These are phyloP conservation scores for Calonectria hawksworthii DNA, from an alignment of 2,329 filamentous ascomycete species.

Conservation along the genomic window DNA sequence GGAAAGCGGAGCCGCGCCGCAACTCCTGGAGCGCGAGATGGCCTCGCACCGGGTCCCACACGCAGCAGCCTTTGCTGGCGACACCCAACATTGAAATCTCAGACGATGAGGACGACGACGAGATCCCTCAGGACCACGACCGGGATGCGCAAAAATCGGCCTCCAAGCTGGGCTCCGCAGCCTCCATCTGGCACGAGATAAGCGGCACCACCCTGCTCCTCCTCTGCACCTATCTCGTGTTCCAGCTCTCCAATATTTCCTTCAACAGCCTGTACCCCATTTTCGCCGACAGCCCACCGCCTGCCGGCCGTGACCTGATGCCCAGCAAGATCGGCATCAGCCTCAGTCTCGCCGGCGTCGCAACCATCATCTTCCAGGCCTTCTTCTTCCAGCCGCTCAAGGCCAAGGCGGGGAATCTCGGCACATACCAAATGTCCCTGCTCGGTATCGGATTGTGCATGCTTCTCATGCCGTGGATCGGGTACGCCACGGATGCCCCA, in stretches of 20 bases:
- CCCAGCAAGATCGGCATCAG: constrained; percentile 88
- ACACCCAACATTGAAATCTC: constrained; percentile 38
- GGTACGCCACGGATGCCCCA: constrained; percentile 75
- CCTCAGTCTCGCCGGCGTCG: constrained; percentile 84
- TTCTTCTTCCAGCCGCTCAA: constrained; percentile 86
- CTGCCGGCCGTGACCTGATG: constrained; percentile 81
- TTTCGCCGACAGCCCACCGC: constrained; percentile 82
- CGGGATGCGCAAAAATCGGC: constrained; percentile 48
- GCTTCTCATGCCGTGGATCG: constrained; percentile 89
- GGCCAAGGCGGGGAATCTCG: constrained; percentile 85
- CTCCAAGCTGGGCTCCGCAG: constrained; percentile 28
- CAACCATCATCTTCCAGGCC: constrained; percentile 92
- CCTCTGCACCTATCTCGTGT: constrained; percentile 89
- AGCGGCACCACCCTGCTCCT: constrained; percentile 87
- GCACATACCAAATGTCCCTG: constrained; percentile 84
- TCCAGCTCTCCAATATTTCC: constrained; percentile 93
- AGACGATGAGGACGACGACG: constrained; percentile 42
- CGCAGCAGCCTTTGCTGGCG: constrained; percentile 49
- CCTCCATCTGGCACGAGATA: constrained; percentile 66
- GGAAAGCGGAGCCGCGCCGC: constrained; percentile 38
- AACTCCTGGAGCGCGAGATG: constrained; percentile 57
- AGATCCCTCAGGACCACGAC: constrained; percentile 39
- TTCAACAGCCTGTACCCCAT: constrained; percentile 97
- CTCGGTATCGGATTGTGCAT: constrained; percentile 87
- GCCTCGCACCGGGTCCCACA: constrained; percentile 47